Percentiles rank a stretch among this genome's conserved stretches.
phyloP scores from a whole-genome alignment of 179 eudicot species.

The Nepenthes alata region DNA sequence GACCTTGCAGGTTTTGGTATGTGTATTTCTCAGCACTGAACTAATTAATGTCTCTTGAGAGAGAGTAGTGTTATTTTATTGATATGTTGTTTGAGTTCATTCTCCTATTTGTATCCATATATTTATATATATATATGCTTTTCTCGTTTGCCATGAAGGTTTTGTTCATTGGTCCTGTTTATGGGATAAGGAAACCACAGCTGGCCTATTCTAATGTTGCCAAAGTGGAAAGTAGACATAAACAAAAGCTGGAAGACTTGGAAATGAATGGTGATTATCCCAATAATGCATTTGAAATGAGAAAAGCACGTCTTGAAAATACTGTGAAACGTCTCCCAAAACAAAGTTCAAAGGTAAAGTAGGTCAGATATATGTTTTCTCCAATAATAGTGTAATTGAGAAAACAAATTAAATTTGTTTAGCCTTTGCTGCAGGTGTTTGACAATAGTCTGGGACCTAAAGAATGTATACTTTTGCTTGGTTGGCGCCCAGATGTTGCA shows the following conservation, averaged over 20 bases:
- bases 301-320: constrained; percentile 35
- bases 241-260: constrained; percentile 20
- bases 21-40: too few relatives aligned
- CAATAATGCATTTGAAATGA: constrained; percentile 19
- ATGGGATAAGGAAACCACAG: constrained; percentile 50
- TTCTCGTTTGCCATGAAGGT: constrained; percentile 23
- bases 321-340: constrained; percentile 46
- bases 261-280: constrained; percentile 19
- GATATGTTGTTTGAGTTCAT: neutral
- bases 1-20: too few relatives aligned
- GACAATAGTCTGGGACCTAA: constrained; percentile 69
- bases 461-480: constrained; percentile 72
- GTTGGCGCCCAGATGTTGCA: constrained; percentile 79
- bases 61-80: too few relatives aligned
- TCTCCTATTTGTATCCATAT: neutral
- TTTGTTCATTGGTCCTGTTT: constrained; percentile 67
- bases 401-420: constrained; percentile 7
- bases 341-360: constrained; percentile 64
- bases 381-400: neutral
- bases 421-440: constrained; percentile 40
- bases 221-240: constrained; percentile 21
- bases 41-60: too few relatives aligned
- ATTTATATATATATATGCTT: neutral
- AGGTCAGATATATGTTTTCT: neutral
- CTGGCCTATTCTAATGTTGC: constrained; percentile 23